phyloP scores from a whole-genome alignment of 306 rosid species.

The Biancaea sappan region DNA sequence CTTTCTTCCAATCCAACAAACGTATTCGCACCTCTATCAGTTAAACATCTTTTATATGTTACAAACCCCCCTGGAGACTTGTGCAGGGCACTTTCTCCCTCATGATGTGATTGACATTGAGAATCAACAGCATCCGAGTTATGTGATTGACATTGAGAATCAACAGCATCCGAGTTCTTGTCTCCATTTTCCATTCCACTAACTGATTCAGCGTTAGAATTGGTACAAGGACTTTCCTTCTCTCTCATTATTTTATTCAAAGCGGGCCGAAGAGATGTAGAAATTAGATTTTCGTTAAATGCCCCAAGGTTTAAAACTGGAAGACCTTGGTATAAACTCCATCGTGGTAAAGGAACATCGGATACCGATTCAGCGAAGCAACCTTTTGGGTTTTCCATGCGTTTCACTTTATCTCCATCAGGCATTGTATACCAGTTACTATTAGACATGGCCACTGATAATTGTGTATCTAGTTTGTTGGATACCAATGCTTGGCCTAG shows the following conservation, averaged over 20 bases:
- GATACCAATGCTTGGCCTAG: neutral
- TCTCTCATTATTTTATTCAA: constrained; percentile 40
- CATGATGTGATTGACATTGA: neutral
- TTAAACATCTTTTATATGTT: constrained; percentile 81
- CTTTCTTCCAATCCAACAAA: constrained; percentile 57
- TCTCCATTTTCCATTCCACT: constrained; percentile 42
- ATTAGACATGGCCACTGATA: neutral
- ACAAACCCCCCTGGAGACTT: constrained; percentile 68
- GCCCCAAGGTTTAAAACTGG: constrained; percentile 38
- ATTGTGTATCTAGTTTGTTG: neutral
- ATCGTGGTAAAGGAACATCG: constrained; percentile 44
- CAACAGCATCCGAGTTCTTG: constrained; percentile 48
- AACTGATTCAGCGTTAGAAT: constrained; percentile 54
- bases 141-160: constrained; percentile 35
- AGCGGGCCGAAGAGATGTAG: constrained; percentile 32
- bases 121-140: constrained; percentile 51
- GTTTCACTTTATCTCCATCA: constrained; percentile 27
- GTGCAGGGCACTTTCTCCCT: constrained; percentile 36
- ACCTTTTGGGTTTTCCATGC: constrained; percentile 38
- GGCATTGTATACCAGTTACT: constrained; percentile 31
- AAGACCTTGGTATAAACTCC: constrained; percentile 50
- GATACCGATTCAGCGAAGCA: constrained; percentile 25
- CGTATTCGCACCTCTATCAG: constrained; percentile 65
- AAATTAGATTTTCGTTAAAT: constrained; percentile 36
- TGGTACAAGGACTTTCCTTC: constrained; percentile 58